Percentiles rank a stretch among this genome's conserved stretches.
phyloP scores from a whole-genome alignment of 2,329 filamentous ascomycete genomes.

The Epichloe coenophiala region DNA sequence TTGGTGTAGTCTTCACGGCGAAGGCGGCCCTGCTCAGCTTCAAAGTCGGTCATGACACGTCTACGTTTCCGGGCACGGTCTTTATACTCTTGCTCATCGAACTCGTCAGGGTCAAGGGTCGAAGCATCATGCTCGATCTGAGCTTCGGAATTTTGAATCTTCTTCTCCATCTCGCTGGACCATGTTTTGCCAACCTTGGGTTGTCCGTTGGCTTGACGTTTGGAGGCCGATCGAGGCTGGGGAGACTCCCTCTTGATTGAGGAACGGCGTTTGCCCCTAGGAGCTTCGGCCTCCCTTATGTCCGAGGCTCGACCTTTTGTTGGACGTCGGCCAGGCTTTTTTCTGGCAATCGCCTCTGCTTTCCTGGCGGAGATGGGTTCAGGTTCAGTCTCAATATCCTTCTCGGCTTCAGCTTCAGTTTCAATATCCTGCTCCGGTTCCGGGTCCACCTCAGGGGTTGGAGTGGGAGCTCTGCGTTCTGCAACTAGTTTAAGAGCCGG shows the following conservation, averaged over 20 bases:
- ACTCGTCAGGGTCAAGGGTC: conserved; percentile 29
- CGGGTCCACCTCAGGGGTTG: conserved; percentile 19
- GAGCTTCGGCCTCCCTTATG: conserved; percentile 34
- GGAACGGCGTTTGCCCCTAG: conserved; percentile 36
- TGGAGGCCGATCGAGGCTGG: conserved; percentile 34
- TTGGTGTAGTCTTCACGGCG: conserved; percentile 46
- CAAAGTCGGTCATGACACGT: conserved; percentile 48
- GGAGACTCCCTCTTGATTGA: conserved; percentile 36
- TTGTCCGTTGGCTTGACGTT: conserved; percentile 47
- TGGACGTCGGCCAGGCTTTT: conserved; percentile 18
- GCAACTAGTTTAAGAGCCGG: conserved; percentile 41
- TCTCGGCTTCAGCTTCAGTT: conserved; percentile 21
- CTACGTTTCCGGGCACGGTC: conserved; percentile 53
- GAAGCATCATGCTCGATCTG: conserved; percentile 34
- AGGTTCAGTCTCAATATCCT: conserved; percentile 21
- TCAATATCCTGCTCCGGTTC: conserved; percentile 12
- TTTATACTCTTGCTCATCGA: conserved; percentile 34
- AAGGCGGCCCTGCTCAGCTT: conserved; percentile 50
- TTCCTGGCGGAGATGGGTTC: conserved; percentile 15
- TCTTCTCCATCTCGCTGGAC: conserved; percentile 37
- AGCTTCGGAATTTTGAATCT: conserved; percentile 24
- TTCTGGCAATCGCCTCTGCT: conserved; percentile 17
- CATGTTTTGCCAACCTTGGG: conserved; percentile 47
- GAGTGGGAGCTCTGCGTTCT: conserved; percentile 27
- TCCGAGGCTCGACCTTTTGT: conserved; percentile 38